Percentiles rank a stretch among this genome's conserved stretches.
Conservation (phyloP, 148 eudicot genomes). For the Vaccinium darrowii region DNA sequence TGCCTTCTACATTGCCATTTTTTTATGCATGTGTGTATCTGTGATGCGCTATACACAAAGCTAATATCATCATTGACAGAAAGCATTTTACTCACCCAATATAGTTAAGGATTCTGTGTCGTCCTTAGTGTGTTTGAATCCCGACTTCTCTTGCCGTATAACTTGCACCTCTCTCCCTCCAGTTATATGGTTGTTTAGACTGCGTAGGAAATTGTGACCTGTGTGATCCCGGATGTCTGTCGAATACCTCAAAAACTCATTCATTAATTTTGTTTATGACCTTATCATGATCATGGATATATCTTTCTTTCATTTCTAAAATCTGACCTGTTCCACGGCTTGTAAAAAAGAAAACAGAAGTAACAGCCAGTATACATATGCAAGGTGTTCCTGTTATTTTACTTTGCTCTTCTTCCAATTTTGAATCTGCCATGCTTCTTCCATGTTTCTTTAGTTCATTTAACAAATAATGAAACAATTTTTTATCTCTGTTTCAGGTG, state of each 20-base stretch:
- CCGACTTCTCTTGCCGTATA: background rate
- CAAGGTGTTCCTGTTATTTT: background rate
- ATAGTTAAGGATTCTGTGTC: background rate
- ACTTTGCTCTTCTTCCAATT: background rate
- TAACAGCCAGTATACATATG: background rate
- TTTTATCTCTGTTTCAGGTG: constrained; percentile 53
- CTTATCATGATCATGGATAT: background rate
- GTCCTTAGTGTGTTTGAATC: background rate
- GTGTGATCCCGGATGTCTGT: background rate
- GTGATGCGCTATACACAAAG: background rate
- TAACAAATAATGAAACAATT: background rate
- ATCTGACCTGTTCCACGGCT: background rate
- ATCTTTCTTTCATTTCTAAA: background rate
- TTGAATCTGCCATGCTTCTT: background rate
- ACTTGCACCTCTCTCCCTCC: background rate
- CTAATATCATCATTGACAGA: background rate
- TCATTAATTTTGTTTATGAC: background rate
- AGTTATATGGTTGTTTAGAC: background rate
- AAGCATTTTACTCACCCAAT: background rate
- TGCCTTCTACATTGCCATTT: constrained; percentile 2
- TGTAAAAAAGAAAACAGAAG: background rate
- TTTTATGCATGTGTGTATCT: background rate
- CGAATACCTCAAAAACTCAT: background rate
- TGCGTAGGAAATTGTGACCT: background rate
- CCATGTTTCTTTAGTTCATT: background rate